A percentile compares a stretch with the other conserved stretches of the same genome.
These are phyloP conservation scores for Podaxis rugospora DNA, from an alignment of 768 basidiomycete genomes.

Conservation along the genomic window DNA sequence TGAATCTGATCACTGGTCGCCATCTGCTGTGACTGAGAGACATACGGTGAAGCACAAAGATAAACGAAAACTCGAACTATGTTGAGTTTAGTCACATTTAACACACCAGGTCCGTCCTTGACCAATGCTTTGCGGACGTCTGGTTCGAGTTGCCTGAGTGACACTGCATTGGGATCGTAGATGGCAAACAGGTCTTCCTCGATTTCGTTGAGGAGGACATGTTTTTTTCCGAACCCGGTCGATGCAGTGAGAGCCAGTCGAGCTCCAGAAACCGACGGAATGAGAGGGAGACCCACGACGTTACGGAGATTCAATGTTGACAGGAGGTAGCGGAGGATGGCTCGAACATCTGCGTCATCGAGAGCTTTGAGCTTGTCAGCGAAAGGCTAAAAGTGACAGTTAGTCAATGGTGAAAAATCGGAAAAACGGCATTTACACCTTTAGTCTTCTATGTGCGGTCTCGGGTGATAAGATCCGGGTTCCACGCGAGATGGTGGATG, in stretches of 20 bases:
- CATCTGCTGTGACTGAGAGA: background rate
- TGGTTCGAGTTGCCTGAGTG: background rate
- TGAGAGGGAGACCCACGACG: slow-evolving; percentile 33
- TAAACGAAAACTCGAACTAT: slow-evolving; percentile 24
- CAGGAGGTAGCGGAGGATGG: slow-evolving; percentile 31
- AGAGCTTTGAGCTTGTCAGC: background rate
- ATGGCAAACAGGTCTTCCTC: slow-evolving; percentile 16
- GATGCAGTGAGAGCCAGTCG: too few relatives aligned
- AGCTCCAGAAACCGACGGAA: slow-evolving; percentile 23
- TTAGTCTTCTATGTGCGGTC: slow-evolving; percentile 24
- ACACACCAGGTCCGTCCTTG: slow-evolving; percentile 16
- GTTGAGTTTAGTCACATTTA: slow-evolving; percentile 29
- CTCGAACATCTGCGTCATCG: background rate
- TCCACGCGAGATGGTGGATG: slow-evolving; percentile 19
- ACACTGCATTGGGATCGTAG: background rate
- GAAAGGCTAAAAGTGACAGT: background rate
- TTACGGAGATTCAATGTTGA: slow-evolving; percentile 25
- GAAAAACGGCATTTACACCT: slow-evolving; percentile 20
- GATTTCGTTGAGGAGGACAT: slow-evolving; percentile 24
- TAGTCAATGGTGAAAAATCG: too few relatives aligned
- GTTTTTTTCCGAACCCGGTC: background rate
- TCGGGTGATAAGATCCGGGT: slow-evolving; percentile 22
- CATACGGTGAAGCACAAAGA: slow-evolving; percentile 15
- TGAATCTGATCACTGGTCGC: slow-evolving; percentile 16
- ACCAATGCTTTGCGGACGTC: background rate